These are phyloP conservation scores for Aurinia saxatilis DNA, from an alignment of 345 rosid genomes.

Conservation along the genomic window DNA sequence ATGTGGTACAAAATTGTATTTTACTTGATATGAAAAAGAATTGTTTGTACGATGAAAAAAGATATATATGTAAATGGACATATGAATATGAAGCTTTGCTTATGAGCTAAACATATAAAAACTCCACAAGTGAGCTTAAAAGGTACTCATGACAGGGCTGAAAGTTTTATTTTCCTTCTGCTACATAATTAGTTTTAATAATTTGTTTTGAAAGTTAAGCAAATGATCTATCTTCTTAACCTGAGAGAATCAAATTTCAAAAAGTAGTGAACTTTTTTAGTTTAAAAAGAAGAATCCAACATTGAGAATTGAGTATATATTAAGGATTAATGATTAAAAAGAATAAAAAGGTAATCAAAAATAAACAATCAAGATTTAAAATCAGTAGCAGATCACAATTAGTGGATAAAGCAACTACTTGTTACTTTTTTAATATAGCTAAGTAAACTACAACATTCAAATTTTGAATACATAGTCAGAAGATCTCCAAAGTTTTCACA, in stretches of 20 bases:
- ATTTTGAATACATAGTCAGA: background rate
- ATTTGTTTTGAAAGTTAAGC: slow-evolving; percentile 19
- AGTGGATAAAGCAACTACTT: slow-evolving; percentile 15
- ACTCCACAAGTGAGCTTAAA: slow-evolving; percentile 21
- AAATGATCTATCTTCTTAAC: background rate
- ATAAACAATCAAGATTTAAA: background rate
- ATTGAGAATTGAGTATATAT: slow-evolving; percentile 1
- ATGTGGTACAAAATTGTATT: too few relatives aligned
- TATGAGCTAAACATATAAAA: background rate
- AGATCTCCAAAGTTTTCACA: background rate
- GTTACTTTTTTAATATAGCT: background rate
- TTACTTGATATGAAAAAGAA: background rate
- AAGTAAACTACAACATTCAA: background rate
- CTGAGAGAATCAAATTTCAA: background rate
- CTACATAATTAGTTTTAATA: background rate
- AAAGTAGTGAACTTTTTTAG: background rate
- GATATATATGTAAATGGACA: background rate
- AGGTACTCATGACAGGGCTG: slow-evolving; percentile 23
- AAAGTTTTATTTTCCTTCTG: background rate
- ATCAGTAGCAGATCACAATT: background rate
- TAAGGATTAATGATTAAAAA: slow-evolving; percentile 5
- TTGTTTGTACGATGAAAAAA: too few relatives aligned
- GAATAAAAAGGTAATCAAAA: background rate
- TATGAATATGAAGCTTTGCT: slow-evolving; percentile 7
- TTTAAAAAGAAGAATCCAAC: background rate